Base-by-base conservation (phyloP, 176 grass and related monocot genomes). In the Leersia perrieri region DNA sequence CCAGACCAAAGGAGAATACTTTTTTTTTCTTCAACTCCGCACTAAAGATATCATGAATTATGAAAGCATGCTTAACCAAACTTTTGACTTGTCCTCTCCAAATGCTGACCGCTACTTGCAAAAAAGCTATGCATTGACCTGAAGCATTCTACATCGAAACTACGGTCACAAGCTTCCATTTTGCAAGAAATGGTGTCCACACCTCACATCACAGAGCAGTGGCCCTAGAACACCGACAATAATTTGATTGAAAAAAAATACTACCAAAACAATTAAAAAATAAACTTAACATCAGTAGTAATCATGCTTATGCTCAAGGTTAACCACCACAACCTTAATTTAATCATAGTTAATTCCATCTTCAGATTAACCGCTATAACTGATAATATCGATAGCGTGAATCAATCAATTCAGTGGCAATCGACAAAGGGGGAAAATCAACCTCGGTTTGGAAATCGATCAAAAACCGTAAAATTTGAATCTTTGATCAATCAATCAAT, bases 81-180 rank as follows among this genome's bases (percentile, higher is more conserved):
- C 79, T 75, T 78, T 90, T 90, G 88, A 83, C 79, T 70, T 69
- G 44, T 49, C 68, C 35, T 9, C 78, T 41, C 66, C 45, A 73
- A 79, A 73, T 51, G 78, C 45, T 82, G 88, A 82, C 44, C 5
- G 57, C 49, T 53, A 73, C 73, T 39, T 16, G 14, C 51, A 35
- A 22, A 73, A 73, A 78, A 51, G 13, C 31, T 36, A 60, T 32
- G 79, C 74, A 78, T 86, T 90, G 88, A 90, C 83, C 79, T 83
- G 60, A 78, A 68, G 49, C 68, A 8, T 82, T 62, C 87, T 28
- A 26, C 20, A 82, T 26, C 25, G 20, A 51, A 82, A 30, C 36
- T 47, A 65, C 38, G 55, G 77, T 73, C 83, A 44, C 57, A 72
- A 34, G 22, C 57, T 29, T 78, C 36, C 72, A 61, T 40, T 28